Conservation (phyloP, 202 grass and related monocot species). For the Tripidium arundinaceum region DNA sequence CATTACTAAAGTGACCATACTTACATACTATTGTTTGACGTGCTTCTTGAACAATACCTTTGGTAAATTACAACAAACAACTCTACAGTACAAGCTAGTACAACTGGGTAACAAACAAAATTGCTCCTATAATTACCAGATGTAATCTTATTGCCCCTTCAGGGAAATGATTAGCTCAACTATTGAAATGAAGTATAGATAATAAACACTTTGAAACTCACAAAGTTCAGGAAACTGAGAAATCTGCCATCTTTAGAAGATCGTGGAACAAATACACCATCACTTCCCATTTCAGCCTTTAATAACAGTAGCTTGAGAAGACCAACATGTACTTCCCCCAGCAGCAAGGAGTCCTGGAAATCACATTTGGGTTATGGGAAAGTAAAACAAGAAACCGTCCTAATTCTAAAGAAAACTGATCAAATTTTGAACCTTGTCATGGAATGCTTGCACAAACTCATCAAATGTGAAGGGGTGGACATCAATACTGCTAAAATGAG, state of each 20-base stretch:
- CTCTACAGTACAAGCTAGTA: not conserved
- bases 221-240: slow-evolving; percentile 78
- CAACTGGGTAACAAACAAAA: slow-evolving; percentile 1
- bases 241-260: slow-evolving; percentile 87
- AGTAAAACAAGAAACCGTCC: slow-evolving; percentile 7
- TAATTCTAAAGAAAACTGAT: not conserved
- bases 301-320: slow-evolving; percentile 79
- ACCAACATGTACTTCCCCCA: slow-evolving; percentile 80
- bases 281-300: slow-evolving; percentile 46
- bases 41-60: not conserved
- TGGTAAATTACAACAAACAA: not conserved
- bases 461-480: slow-evolving; percentile 74
- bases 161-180: slow-evolving; percentile 23
- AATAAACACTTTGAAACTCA: slow-evolving; percentile 53
- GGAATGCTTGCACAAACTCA: slow-evolving; percentile 90
- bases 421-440: slow-evolving; percentile 71
- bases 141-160: slow-evolving; percentile 8
- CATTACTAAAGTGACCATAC: not conserved
- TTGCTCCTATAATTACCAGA: not conserved
- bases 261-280: slow-evolving; percentile 48
- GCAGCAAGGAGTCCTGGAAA: slow-evolving; percentile 68
- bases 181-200: slow-evolving; percentile 18
- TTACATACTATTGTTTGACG: not conserved
- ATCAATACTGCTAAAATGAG: slow-evolving; percentile 62
- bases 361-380: slow-evolving; percentile 17